Base-by-base conservation (phyloP, 1,139 yeast genomes). In the Geotrichum restrictum region DNA sequence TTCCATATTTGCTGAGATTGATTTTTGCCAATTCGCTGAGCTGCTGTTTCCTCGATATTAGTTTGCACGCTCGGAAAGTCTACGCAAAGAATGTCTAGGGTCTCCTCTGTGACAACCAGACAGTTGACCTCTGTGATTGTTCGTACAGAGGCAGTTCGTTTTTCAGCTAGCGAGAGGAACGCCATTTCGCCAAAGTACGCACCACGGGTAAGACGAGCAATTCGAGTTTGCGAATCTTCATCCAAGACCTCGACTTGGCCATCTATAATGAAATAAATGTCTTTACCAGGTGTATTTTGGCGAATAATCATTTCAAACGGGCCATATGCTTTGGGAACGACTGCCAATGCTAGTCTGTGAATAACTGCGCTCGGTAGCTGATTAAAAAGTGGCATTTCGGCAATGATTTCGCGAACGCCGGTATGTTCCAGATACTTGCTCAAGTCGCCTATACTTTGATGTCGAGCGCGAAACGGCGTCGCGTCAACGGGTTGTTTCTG, bases 141-240 rank as follows among this genome's bases (percentile, higher is more conserved):
- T 51, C 89, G 71, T 32, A 84, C 79, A 49, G 80, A 78, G 0
- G 89, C 89, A 41, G 82, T 76, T 57, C 91, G 69, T 36, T 64
- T 66, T 10, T 75, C 70, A 21, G 83, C 67, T 29, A 77, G 74
- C 3, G 80, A 73, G 39, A 85, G 68, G 61, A 84, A 84, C 0
- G 88, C 79, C 82, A 84, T 81, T 64, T 85, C 93, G 22, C 94
- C 94, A 69, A 85, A 83, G 65, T 82, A 84, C 40, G 81, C 76
- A 8, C 87, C 88, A 8, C 79, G 68, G 1, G 79, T 75, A 38
- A 85, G 69, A 55, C 86, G 74, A 1, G 87, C 89, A 41, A 81
- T 67, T 1, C 76, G 70, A 27, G 69, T 69, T 24, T 62, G 62
- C 5, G 62, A 53, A 1, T 56, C 56, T 18, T 75, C 73, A 57